Percentiles rank a stretch among this genome's conserved stretches.
These are phyloP conservation scores for Neurospora sp. DNA, from an alignment of 495 filamentous ascomycete species.

Conservation along the genomic window DNA sequence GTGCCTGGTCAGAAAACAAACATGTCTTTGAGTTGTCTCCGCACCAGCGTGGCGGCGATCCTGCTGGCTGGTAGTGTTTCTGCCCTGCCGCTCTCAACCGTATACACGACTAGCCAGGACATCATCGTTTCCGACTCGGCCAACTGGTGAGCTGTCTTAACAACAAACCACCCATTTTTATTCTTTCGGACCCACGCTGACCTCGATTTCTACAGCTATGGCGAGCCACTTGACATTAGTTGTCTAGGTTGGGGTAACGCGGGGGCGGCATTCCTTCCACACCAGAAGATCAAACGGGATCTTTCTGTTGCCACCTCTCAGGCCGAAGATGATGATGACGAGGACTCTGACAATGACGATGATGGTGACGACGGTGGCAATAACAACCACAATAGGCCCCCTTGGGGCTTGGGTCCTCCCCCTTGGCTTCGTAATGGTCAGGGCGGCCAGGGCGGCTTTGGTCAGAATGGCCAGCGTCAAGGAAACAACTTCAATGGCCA, in stretches of 20 bases:
- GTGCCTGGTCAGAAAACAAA: neutral
- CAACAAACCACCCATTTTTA: neutral
- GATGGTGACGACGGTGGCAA: neutral
- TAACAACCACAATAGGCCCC: neutral
- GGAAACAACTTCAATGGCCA: too few species aligned
- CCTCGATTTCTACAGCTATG: neutral
- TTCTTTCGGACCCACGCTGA: neutral
- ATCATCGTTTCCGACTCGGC: constrained; percentile 4
- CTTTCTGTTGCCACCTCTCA: neutral
- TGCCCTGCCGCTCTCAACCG: constrained; percentile 4
- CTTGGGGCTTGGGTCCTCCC: neutral
- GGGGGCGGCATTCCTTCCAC: neutral
- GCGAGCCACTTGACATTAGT: neutral
- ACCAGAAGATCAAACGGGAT: neutral
- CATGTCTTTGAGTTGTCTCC: constrained; percentile 9
- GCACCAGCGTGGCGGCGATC: constrained; percentile 9
- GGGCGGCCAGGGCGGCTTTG: neutral
- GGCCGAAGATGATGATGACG: neutral
- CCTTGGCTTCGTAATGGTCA: neutral
- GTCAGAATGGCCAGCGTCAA: neutral
- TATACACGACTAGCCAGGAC: neutral
- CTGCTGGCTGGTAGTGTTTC: constrained; percentile 1
- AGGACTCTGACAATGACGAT: neutral
- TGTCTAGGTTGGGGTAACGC: neutral
- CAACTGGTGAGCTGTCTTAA: constrained; percentile 3